Percentiles rank a stretch among this genome's conserved stretches.
phyloP scores from a whole-genome alignment of 2,329 filamentous ascomycete species.

The Ampelomyces quisqualis region DNA sequence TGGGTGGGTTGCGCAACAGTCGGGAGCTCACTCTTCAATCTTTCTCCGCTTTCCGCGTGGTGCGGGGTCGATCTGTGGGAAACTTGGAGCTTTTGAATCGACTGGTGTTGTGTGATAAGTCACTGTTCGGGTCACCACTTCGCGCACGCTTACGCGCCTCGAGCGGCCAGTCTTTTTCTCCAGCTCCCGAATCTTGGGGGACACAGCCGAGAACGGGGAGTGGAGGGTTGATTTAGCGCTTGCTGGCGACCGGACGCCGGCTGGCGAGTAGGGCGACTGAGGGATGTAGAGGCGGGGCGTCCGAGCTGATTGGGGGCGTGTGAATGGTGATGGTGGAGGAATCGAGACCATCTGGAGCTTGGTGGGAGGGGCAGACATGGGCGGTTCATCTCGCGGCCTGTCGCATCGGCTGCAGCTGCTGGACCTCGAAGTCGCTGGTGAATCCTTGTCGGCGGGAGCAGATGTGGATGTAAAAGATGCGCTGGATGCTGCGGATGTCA shows the following conservation, averaged over 20 bases:
- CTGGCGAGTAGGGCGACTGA: slow-evolving; percentile 68
- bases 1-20: slow-evolving; percentile 21
- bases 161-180: slow-evolving; percentile 63
- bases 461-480: slow-evolving; percentile 41
- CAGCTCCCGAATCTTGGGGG: slow-evolving; percentile 77
- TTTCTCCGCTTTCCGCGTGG: slow-evolving; percentile 92
- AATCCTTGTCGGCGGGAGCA: slow-evolving; percentile 35
- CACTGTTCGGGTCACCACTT: slow-evolving; percentile 91
- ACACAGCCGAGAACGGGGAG: slow-evolving; percentile 75
- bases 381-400: slow-evolving; percentile 38
- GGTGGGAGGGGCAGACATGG: slow-evolving; percentile 48
- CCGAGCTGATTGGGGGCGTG: slow-evolving; percentile 61
- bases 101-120: slow-evolving; percentile 69
- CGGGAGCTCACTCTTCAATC: slow-evolving; percentile 49
- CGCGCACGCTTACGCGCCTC: slow-evolving; percentile 70
- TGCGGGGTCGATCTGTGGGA: slow-evolving; percentile 74
- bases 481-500: slow-evolving; percentile 42
- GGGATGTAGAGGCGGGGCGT: slow-evolving; percentile 71
- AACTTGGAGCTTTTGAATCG: slow-evolving; percentile 45
- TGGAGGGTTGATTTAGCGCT: slow-evolving; percentile 55
- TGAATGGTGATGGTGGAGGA: slow-evolving; percentile 62
- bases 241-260: slow-evolving; percentile 64
- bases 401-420: slow-evolving; percentile 45
- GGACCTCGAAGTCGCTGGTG: slow-evolving; percentile 40
- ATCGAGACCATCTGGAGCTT: slow-evolving; percentile 58